Conservation (phyloP, 2,329 filamentous ascomycete genomes). For the Pseudopyrenochaeta lycopersici region DNA sequence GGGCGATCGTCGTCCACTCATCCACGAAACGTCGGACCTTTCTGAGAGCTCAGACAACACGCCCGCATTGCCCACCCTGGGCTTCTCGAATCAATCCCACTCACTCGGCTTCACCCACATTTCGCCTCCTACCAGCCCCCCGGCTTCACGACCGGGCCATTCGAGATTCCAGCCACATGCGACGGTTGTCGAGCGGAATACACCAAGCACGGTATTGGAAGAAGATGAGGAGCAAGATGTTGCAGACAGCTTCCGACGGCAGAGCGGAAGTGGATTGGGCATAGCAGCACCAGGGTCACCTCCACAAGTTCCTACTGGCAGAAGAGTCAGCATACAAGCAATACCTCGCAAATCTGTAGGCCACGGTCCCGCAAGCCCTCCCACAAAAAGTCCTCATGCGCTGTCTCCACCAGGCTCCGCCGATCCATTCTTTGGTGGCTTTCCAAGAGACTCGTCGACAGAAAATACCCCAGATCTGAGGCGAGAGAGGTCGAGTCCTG, state of each 20-base stretch:
- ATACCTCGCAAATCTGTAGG: conserved; percentile 29
- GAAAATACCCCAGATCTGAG: conserved; percentile 44
- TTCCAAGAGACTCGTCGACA: conserved; percentile 32
- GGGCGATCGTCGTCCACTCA: conserved; percentile 43
- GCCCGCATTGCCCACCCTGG: conserved; percentile 38
- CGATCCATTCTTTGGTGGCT: conserved; percentile 38
- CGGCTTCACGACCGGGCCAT: conserved; percentile 46
- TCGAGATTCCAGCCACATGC: conserved; percentile 47
- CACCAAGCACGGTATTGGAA: conserved; percentile 35
- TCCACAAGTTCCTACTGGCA: conserved; percentile 14
- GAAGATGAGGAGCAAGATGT: conserved; percentile 47
- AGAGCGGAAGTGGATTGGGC: conserved; percentile 42
- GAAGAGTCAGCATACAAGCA: conserved; percentile 32
- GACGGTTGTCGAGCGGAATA: conserved; percentile 40
- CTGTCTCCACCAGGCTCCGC: conserved; percentile 38
- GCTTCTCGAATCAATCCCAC: conserved; percentile 34
- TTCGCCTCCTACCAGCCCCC: conserved; percentile 32
- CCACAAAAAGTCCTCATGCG: conserved; percentile 25
- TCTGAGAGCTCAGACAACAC: conserved; percentile 36
- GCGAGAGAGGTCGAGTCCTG: conserved; percentile 43
- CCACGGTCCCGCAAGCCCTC: conserved; percentile 25
- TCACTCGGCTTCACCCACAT: conserved; percentile 31
- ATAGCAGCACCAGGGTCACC: conserved; percentile 36
- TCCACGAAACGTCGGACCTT: conserved; percentile 35
- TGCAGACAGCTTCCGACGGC: conserved; percentile 28